Percentiles rank a stretch among this genome's conserved stretches.
These are phyloP conservation scores for Zygosaccharomyces sapae DNA, from an alignment of 1,139 yeast species.

Conservation along the genomic window DNA sequence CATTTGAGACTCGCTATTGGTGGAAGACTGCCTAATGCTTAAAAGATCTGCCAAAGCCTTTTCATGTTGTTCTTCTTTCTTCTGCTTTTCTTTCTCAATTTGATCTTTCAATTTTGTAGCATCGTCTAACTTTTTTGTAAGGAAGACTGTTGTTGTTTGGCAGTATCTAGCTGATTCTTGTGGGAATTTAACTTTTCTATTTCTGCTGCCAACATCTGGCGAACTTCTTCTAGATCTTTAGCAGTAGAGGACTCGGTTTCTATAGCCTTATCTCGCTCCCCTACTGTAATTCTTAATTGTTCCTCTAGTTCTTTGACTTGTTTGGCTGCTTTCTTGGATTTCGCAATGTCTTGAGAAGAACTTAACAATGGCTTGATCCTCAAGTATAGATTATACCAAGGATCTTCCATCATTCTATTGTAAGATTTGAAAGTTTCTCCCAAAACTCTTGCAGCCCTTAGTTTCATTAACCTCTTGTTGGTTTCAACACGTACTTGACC, in stretches of 20 bases:
- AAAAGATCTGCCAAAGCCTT: constrained; percentile 28
- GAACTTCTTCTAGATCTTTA: constrained; percentile 39
- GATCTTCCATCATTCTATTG: constrained; percentile 52
- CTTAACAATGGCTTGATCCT: constrained; percentile 74
- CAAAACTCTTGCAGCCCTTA: constrained; percentile 69
- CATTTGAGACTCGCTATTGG: constrained; percentile 23
- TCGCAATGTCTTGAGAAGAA: constrained; percentile 58
- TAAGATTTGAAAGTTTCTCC: constrained; percentile 58
- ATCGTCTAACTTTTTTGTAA: constrained; percentile 22
- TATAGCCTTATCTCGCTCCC: constrained; percentile 33
- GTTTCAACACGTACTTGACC: constrained; percentile 52
- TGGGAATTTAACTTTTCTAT: constrained; percentile 22
- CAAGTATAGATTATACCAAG: constrained; percentile 77
- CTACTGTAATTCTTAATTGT: constrained; percentile 36
- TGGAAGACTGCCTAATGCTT: constrained; percentile 31
- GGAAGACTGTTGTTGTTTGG: constrained; percentile 24
- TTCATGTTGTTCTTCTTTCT: constrained; percentile 31
- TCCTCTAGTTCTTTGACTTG: constrained; percentile 54
- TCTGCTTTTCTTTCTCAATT: constrained; percentile 38
- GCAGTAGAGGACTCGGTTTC: constrained; percentile 36
- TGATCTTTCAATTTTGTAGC: constrained; percentile 39
- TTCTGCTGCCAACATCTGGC: constrained; percentile 29
- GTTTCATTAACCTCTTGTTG: constrained; percentile 49
- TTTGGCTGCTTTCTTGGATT: constrained; percentile 53
- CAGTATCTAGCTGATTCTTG: constrained; percentile 34